Evolutionary conservation across 2,329 filamentous ascomycete species (phyloP), one percentile per base, ranked within the genome.

Genomic region (Gaeumannomyces tritici): DNA sequence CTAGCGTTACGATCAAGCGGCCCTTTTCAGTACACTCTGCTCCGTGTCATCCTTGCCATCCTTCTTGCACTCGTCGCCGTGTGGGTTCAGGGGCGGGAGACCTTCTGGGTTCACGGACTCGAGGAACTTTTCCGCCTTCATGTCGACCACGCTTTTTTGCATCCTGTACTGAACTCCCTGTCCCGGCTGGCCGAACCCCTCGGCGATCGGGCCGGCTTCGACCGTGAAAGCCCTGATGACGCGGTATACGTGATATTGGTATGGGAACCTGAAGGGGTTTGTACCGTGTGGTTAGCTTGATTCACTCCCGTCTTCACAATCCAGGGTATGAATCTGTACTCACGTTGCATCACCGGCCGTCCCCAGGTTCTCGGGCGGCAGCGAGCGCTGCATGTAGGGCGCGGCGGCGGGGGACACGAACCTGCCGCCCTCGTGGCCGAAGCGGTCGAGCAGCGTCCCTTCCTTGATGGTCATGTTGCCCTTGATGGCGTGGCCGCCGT

Each of bases 111-210:
- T 69, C 47, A 72, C 69, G 24, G 70, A 66, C 59, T 69, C 68
- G 60, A 78, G 62, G 61, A 67, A 73, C 1, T 74, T 74, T 1
- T 65, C 66, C 6, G 65, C 64, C n/a, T 78, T 59, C 62, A 79
- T 65, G 3, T 63, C 63, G 33, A 67, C 59, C 3, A 79, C 71
- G 55, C 65, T 72, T 4, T 62, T 63, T 12, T 66, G 70, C 28
- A 69, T 57, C 65, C 63, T 63, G 57, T 70, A 70, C 66, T 70
- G 72, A 56, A 77, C 67, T 47, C 79, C 79, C 51, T 79, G 72
- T 0, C 80, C 80, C 0, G 77, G 78, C 70, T 82, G 79, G 11
- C 77, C 77, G 63, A 81, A 83, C 78, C 76, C 81, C 11, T 76
- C 73, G 2, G 76, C 74, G 64, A 82, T 79, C 0, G 79, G 78